Evolutionary conservation across 2,329 filamentous ascomycete species (phyloP), one percentile per base, ranked within the genome.

Genomic region (Chlorencoelia australis): DNA sequence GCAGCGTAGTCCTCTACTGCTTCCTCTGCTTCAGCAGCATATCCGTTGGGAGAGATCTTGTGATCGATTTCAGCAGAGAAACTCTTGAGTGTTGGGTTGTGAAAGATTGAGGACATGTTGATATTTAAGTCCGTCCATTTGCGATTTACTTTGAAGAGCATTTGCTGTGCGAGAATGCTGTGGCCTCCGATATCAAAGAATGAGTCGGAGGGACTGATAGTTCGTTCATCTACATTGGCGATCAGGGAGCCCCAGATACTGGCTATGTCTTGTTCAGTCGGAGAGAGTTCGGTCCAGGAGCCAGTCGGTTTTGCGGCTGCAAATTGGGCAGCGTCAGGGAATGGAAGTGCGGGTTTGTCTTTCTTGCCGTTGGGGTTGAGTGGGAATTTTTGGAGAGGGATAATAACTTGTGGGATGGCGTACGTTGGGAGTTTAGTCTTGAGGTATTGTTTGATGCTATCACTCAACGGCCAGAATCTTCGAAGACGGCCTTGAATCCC

Each of bases 281-380:
- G 59, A 13, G 65, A 61, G 10, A 68, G 52, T 2, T 58, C 51
- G 33, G 67, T 55, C 56, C 60, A 62, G 30, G 55, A 60, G 49
- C 60, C 59, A 20, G 64, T 20, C 63, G 65, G 39, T 67, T 45
- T 66, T 4, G 71, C 72, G 19, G 73, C 69, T 30, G 71, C 69
- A 21, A 80, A 67, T 49, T 83, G 71, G 9, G 74, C 73, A 16
- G 75, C 75, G 58, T 89, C 84, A 25, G 77, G 88, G 70, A 88
- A 91, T 0, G 85, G 85, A 35, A 93, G 66, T 2, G 74, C 75
- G 10, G 82, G 79, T 59, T 78, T 81, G 59, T 93, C 85, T 27
- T 89, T 74, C 61, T 91, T 91, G 50, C 83, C 82, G 48, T 87
- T 87, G n/a, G 82, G 82, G 57, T 85, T 88, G n/a, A 89, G 60